These are phyloP conservation scores for Geranomyces variabilis DNA, from an alignment of 192 early-diverging fungal genomes.

Conservation along the genomic window DNA sequence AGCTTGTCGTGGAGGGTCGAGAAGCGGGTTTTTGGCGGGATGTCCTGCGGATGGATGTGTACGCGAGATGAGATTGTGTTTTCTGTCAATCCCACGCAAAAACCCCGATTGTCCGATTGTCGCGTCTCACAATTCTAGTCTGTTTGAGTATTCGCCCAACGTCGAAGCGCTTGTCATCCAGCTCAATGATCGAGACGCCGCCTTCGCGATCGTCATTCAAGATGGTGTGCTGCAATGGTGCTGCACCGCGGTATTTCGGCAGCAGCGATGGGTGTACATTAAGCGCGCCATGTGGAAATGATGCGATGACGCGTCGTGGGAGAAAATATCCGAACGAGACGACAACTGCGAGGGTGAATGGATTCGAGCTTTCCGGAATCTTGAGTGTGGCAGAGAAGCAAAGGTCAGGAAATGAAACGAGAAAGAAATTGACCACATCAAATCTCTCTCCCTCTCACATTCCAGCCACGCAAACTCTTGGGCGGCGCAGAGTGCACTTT, in stretches of 20 bases:
- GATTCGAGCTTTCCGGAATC: not conserved
- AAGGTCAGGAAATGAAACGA: too few relatives aligned
- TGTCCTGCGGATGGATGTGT: conserved; percentile 36
- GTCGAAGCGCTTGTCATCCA: conserved; percentile 79
- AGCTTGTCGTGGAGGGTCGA: conserved; percentile 45
- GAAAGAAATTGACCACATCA: too few relatives aligned
- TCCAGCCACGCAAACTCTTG: conserved; percentile 56
- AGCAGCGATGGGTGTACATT: conserved; percentile 95
- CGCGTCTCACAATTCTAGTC: conserved; percentile 58
- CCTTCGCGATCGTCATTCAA: conserved; percentile 72
- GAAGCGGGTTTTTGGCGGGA: conserved; percentile 28
- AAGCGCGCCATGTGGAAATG: conserved; percentile 70
- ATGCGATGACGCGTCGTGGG: conserved; percentile 67
- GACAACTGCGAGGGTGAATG: conserved; percentile 85
- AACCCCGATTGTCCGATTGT: too few relatives aligned
- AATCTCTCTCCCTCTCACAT: conserved; percentile 29
- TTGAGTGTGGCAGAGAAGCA: not conserved
- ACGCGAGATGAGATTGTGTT: too few relatives aligned
- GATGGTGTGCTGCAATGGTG: conserved; percentile 86
- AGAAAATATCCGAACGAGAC: conserved; percentile 94
- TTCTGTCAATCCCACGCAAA: too few relatives aligned
- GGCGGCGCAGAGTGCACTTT: conserved; percentile 56
- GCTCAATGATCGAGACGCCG: conserved; percentile 86
- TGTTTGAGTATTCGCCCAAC: conserved; percentile 83
- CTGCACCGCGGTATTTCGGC: conserved; percentile 87